Base-by-base conservation (phyloP, 2,329 filamentous ascomycete species). In the Hypoxylon sp. region DNA sequence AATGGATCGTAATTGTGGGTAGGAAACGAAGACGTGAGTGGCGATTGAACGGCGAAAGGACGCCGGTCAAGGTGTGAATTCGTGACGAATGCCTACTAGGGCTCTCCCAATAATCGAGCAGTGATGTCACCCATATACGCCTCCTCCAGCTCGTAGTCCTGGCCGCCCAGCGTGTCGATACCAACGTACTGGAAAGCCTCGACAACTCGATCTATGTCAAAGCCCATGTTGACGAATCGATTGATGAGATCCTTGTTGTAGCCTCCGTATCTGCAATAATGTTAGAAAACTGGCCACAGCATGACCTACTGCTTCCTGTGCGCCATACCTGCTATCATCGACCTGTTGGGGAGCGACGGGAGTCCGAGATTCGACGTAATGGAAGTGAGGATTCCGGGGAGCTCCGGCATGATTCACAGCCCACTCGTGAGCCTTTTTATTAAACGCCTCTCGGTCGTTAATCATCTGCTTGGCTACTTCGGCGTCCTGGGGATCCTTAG, bases 401-500 rank as follows among this genome's bases (percentile, higher is more conserved):
- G 94, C 94, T 21, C 87, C 84, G 1, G 93, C 94, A 69, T 92
- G 83, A 62, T 83, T 81, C 32, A 95, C 83, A 2, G 94, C 90
- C 94, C 94, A 99, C 60, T 97, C 89, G 57, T 91, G 85, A 1
- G 94, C 94, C 60, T 89, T 87, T 58, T 84, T 80, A 45, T 89
- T 85, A 66, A 97, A 97, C 48, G 86, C 83, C 36, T 89, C 83
- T 0, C 90, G 91, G 35, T 89, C 82, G 2, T 86, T 82, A 52
- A 96, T 78, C 66, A 97, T 80, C 90, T 97, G 96, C 65, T 82
- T 85, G 16, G 94, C 94, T 1, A 97, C 94, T 71, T 97, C 91
- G 27, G 92, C 92, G 67, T 99, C 94, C 75, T 99, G 94, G 0
- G 94, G 94, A 61, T 99, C 94, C 65, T 93, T 95, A 0, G 94